Percentiles rank a stretch among this genome's conserved stretches.
Conservation (phyloP, 1,284 basidiomycete species). For the Apiotrichum laibachii region DNA sequence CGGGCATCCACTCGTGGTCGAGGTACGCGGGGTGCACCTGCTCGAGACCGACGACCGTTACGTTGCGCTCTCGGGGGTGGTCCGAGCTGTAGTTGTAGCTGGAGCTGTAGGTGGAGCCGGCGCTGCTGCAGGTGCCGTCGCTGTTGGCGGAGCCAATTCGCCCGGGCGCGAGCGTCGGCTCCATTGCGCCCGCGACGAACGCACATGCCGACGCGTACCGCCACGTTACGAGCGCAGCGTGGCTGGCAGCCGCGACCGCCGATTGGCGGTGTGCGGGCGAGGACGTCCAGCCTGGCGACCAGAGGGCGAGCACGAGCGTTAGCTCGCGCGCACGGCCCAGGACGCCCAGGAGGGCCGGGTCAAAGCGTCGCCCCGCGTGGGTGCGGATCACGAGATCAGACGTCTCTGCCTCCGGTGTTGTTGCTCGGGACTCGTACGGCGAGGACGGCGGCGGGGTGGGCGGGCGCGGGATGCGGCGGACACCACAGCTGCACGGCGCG, state of each 20-base stretch:
- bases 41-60: conserved; percentile 1
- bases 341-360: background rate
- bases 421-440: background rate
- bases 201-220: background rate
- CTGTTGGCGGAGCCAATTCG: too few species aligned
- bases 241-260: background rate
- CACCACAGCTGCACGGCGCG: background rate
- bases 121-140: too few species aligned
- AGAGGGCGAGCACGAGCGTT: background rate
- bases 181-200: background rate
- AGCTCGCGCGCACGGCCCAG: background rate
- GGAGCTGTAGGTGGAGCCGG: too few species aligned
- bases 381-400: background rate
- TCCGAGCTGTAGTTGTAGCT: too few species aligned
- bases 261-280: background rate
- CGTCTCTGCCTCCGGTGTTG: too few species aligned
- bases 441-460: background rate
- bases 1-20: conserved; percentile 2
- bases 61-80: background rate
- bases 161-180: background rate
- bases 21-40: conserved; percentile 4
- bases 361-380: background rate
- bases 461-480: background rate
- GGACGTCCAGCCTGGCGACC: background rate
- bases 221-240: background rate